Conservation (phyloP, 306 rosid genomes). For the Aeschynomene evenia region DNA sequence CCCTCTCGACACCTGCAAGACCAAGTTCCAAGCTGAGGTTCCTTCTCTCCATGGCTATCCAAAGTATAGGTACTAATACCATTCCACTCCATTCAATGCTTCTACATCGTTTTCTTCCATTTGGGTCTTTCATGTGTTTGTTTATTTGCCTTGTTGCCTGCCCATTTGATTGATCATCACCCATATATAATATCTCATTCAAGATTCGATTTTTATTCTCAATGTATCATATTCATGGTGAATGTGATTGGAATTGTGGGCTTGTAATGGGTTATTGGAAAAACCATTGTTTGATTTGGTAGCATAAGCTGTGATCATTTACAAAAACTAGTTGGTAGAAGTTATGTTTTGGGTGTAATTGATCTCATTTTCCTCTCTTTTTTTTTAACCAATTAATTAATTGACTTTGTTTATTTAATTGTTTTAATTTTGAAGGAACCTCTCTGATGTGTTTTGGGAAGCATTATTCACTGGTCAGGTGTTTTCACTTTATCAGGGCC, state of each 20-base stretch:
- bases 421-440: conserved; percentile 59
- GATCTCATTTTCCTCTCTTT: background rate
- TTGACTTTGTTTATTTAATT: background rate
- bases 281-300: background rate
- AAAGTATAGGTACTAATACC: conserved; percentile 72
- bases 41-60: conserved; percentile 55
- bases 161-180: background rate
- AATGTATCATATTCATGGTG: background rate
- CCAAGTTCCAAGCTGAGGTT: conserved; percentile 88
- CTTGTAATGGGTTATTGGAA: background rate
- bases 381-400: too few relatives aligned
- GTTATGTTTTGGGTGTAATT: background rate
- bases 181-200: conserved; percentile 7
- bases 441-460: conserved; percentile 87
- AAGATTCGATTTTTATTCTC: background rate
- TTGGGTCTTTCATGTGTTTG: background rate
- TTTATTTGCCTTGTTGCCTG: background rate
- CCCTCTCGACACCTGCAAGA: conserved; percentile 95
- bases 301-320: background rate
- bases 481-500: conserved; percentile 91
- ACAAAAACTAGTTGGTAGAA: background rate
- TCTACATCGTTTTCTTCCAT: too few relatives aligned
- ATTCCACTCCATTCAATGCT: too few relatives aligned
- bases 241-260: background rate
- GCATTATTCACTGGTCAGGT: conserved; percentile 72